Evolutionary conservation across 2,329 filamentous ascomycete genomes (phyloP).

Genomic region (Apiospora sp.): DNA sequence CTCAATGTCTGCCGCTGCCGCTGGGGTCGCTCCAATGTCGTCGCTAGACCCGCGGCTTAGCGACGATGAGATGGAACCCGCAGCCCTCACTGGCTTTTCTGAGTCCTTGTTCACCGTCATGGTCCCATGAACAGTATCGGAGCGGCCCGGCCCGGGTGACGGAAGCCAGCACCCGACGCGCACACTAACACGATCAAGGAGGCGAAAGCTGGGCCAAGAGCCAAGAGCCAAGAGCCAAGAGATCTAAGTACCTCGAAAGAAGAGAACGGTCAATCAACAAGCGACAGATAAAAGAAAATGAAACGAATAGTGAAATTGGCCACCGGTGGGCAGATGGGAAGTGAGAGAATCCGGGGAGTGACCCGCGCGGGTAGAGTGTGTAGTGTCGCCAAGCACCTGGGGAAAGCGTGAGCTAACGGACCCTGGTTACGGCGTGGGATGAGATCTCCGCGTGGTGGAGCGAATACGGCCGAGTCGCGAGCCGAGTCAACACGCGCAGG

Average conservation of each 20-base stretch:
- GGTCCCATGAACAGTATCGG: not conserved
- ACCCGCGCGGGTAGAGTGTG: not conserved
- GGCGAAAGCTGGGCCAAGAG: not conserved
- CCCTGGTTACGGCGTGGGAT: conserved; percentile 15
- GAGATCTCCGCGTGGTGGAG: conserved; percentile 4
- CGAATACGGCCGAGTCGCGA: conserved; percentile 11
- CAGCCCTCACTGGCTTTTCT: not conserved
- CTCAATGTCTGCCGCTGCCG: not conserved
- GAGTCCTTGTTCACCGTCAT: not conserved
- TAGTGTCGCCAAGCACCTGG: conserved; percentile 4
- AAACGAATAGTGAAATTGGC: not conserved
- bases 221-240: not conserved
- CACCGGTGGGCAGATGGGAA: not conserved
- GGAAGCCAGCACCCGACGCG: conserved; percentile 14
- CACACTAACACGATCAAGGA: not conserved
- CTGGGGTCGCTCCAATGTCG: not conserved
- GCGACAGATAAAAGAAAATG: not conserved
- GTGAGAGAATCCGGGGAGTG: not conserved
- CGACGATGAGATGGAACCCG: not conserved
- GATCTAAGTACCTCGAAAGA: not conserved
- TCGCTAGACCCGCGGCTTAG: not conserved
- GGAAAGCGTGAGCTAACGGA: not conserved
- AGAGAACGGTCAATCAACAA: not conserved
- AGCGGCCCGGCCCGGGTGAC: conserved; percentile 18
- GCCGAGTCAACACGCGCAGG: not conserved